These are phyloP conservation scores for Cephaloascus fragrans DNA, from an alignment of 805 yeast genomes.

Conservation along the genomic window DNA sequence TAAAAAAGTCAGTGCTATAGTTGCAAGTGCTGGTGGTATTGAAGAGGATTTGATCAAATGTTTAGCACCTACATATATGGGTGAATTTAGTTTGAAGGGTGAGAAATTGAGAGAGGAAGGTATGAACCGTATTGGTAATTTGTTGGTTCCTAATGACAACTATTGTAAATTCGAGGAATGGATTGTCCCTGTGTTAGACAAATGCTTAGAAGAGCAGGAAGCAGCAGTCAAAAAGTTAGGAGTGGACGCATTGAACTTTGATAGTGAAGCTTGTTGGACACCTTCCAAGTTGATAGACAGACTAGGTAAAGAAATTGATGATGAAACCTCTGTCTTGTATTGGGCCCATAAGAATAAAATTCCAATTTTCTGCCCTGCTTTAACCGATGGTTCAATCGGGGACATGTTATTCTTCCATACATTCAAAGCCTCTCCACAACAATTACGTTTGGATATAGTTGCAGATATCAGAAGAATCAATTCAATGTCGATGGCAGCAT, in stretches of 20 bases:
- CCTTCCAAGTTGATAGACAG: slow-evolving; percentile 91
- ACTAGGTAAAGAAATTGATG: slow-evolving; percentile 89
- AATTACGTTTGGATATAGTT: slow-evolving; percentile 84
- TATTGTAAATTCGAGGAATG: slow-evolving; percentile 97
- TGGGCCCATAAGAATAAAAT: slow-evolving; percentile 98
- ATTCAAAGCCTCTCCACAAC: slow-evolving; percentile 86
- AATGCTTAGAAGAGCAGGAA: slow-evolving; percentile 83
- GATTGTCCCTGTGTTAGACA: slow-evolving; percentile 91
- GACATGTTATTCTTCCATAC: slow-evolving; percentile 99
- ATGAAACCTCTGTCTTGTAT: slow-evolving; percentile 86
- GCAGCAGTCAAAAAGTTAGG: slow-evolving; percentile 43
- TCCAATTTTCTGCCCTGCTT: slow-evolving; percentile 94
- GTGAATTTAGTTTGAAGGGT: slow-evolving; percentile 83
- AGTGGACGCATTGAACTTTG: slow-evolving; percentile 50
- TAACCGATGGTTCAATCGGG: slow-evolving; percentile 97
- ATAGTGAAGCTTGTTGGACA: slow-evolving; percentile 69
- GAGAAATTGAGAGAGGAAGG: slow-evolving; percentile 83
- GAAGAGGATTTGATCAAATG: slow-evolving; percentile 97
- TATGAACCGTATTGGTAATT: slow-evolving; percentile 94
- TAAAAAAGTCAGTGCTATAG: slow-evolving; percentile 90
- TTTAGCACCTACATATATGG: slow-evolving; percentile 91
- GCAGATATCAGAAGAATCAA: slow-evolving; percentile 88
- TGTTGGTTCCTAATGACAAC: slow-evolving; percentile 95
- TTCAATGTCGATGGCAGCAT: slow-evolving; percentile 91
- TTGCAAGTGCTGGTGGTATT: slow-evolving; percentile 96